phyloP scores from a whole-genome alignment of 768 basidiomycete genomes.

The Boletus patriciae region DNA sequence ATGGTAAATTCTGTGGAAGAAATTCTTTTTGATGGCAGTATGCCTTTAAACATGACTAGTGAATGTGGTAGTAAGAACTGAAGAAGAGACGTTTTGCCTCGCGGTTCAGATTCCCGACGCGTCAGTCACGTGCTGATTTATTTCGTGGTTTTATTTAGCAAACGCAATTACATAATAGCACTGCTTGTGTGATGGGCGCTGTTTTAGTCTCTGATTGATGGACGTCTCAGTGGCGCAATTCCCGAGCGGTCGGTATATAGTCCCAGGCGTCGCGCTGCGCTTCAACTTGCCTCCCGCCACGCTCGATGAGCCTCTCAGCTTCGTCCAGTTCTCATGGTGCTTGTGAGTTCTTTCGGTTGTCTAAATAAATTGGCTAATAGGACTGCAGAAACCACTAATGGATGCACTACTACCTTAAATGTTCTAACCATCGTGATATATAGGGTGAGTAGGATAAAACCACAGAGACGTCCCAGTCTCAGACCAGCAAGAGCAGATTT shows the following conservation, averaged over 20 bases:
- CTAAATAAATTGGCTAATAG: slow-evolving; percentile 8
- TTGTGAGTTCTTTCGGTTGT: slow-evolving; percentile 4
- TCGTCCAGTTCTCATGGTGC: neutral
- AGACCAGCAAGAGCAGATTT: slow-evolving; percentile 31
- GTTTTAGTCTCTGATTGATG: slow-evolving; percentile 12
- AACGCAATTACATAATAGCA: slow-evolving; percentile 17
- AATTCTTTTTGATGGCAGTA: slow-evolving; percentile 67
- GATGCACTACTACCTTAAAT: slow-evolving; percentile 15
- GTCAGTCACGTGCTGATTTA: slow-evolving; percentile 35
- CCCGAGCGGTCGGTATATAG: slow-evolving; percentile 35
- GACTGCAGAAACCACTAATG: slow-evolving; percentile 15
- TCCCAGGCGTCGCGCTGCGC: neutral
- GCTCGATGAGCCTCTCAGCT: neutral
- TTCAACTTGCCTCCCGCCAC: neutral
- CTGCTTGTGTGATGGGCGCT: slow-evolving; percentile 16
- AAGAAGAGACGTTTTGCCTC: slow-evolving; percentile 9
- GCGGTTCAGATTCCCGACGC: slow-evolving; percentile 35
- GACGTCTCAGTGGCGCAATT: slow-evolving; percentile 30
- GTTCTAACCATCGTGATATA: slow-evolving; percentile 9
- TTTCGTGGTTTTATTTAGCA: slow-evolving; percentile 18
- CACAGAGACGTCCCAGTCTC: slow-evolving; percentile 10
- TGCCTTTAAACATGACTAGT: slow-evolving; percentile 72
- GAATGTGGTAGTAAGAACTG: slow-evolving; percentile 1
- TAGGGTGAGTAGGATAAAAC: slow-evolving; percentile 20
- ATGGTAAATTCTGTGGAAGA: slow-evolving; percentile 73